Base-by-base conservation (phyloP, 805 yeast genomes). In the Monosporozyma yasuniensis region DNA sequence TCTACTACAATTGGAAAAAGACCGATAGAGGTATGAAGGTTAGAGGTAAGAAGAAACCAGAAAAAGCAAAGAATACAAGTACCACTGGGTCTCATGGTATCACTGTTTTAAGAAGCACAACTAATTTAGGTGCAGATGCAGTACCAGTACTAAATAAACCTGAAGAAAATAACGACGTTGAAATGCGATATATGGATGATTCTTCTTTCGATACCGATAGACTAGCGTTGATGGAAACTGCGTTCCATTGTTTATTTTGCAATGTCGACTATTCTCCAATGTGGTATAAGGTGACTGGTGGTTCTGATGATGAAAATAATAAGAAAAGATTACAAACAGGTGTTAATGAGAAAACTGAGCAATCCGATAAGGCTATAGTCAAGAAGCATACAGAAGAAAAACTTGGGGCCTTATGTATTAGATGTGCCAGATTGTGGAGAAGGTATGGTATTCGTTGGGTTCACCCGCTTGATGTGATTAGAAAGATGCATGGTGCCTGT, bases 341-440 rank as follows among this genome's bases (percentile, higher is more conserved):
- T 11, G 58, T 56, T 3, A 54, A 53, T 30, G 63, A 58, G 27
- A 55, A 54, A 28, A 48, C 55, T 9, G 57, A 52, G 39, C 49
- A 51, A 7, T 47, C 59, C 19, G 56, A 45, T 21, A 53, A 47
- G 23, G 19, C 44, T 9, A 14, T n/a, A 6, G 25, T 52, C 4
- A 37, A 30, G 66, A 49, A 48, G 35, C 16, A 50, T 11, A 30
- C 48, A 6, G 30, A 57, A 9, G 61, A 68, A 5, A 58, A 69
- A 1, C 68, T 80, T 1, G 66, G 72, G 14, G 96, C 89, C 0
- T 69, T 91, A 12, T 91, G 99, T 64, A 68, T 76, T 27, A 72
- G 98, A 48, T 91, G 99, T 70, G 96, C 96, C 0, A 75, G 85
- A 51, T 61, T 93, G 27, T 91, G 98, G 98, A 75, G 96, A 64